Evolutionary conservation across 1,284 basidiomycete genomes (phyloP).

Genomic region (Ustilago tritici): DNA sequence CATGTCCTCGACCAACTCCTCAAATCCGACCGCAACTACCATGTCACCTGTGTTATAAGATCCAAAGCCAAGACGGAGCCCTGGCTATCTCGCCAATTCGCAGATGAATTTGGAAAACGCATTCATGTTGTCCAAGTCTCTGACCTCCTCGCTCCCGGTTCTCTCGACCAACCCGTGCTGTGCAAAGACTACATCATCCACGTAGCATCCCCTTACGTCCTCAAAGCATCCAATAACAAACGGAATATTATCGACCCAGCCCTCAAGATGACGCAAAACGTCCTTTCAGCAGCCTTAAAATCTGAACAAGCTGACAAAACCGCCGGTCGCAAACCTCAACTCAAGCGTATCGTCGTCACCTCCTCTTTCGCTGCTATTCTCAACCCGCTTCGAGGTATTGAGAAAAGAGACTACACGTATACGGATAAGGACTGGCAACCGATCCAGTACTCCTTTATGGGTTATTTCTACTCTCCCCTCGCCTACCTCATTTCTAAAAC

Average conservation of each 20-base stretch:
- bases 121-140: constrained; percentile 28
- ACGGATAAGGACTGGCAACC: constrained; percentile 50
- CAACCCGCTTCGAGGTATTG: constrained; percentile 42
- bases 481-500: constrained; percentile 70
- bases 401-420: constrained; percentile 49
- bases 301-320: constrained; percentile 32
- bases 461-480: constrained; percentile 39
- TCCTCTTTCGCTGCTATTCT: constrained; percentile 47
- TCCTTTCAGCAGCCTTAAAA: constrained; percentile 44
- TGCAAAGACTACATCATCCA: constrained; percentile 50
- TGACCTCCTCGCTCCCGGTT: constrained; percentile 32
- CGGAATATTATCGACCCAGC: constrained; percentile 49
- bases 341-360: constrained; percentile 50
- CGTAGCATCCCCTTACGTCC: constrained; percentile 47
- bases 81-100: constrained; percentile 34
- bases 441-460: constrained; percentile 31
- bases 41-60: constrained; percentile 41
- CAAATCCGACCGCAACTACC: constrained; percentile 39
- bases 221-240: constrained; percentile 37
- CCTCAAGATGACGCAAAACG: constrained; percentile 44
- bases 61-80: constrained; percentile 48
- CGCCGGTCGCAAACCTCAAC: constrained; percentile 17
- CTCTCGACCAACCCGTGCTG: constrained; percentile 27
- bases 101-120: constrained; percentile 19
- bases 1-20: constrained; percentile 47